Base-by-base conservation (phyloP, 2,329 filamentous ascomycete species). In the Pseudogymnoascus sp. region DNA sequence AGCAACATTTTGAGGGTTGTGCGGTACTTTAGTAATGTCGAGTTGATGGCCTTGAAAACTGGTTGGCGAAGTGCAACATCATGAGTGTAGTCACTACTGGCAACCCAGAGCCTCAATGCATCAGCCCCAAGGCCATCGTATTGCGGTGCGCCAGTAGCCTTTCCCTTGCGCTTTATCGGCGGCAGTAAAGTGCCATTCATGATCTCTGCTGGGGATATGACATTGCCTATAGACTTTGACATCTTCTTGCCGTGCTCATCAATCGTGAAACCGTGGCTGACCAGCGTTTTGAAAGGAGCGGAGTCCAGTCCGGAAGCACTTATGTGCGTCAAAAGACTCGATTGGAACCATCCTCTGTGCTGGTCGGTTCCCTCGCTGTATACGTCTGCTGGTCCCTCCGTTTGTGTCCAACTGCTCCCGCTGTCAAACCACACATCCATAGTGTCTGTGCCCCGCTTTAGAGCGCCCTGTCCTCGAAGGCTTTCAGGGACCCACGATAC, bases 381-480 rank as follows among this genome's bases (percentile, higher is more conserved):
- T 24, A 97, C 82, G 72, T 99, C 92, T 0, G 91, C 91, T 24
- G 72, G 86, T 66, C 72, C 70, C 7, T 73, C 68, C 29, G 77
- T 78, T 70, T 84, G 80, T 3, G 80, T 88, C 94, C 94, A 99
- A 70, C 91, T 96, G 58, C 89, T 96, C 5, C 94, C 94, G 66
- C 94, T 97, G 73, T 99, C 94, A 68, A 99, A 99, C 94, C 94
- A 99, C 8, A 99, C 94, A 73, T 99, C 94, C 94, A 99, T 99
- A 0, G 94, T 99, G 70, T 99, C 94, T 44, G 80, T 89, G 11
- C 93, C 93, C 64, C 94, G 87, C 57, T 82, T 79, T 71, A 88
- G 94, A 4, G 76, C 71, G 7, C 78, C 78, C 11, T 79, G 76
- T 33, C 73, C 72, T 44, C 76, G 75, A 1, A 96, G 77, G 8